phyloP scores from a whole-genome alignment of 2,329 filamentous ascomycete genomes.

The Neurospora crassa region DNA sequence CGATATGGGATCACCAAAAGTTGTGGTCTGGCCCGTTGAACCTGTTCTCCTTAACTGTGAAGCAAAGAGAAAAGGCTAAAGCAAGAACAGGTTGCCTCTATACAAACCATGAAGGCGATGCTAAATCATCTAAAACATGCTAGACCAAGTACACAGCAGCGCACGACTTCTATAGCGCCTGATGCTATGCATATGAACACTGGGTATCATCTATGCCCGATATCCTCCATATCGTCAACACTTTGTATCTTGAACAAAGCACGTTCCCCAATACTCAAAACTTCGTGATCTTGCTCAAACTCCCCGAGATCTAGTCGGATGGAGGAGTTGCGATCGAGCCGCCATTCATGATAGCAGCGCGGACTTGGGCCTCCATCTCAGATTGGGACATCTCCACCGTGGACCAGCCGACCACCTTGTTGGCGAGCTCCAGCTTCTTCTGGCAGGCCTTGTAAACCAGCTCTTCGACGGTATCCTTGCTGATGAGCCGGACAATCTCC shows the following conservation, averaged over 20 bases:
- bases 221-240: background rate
- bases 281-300: background rate
- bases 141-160: background rate
- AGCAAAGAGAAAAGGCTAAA: background rate
- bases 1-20: background rate
- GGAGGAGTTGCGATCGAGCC: conserved; percentile 12
- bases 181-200: background rate
- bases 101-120: background rate
- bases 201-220: background rate
- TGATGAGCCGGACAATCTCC: conserved; percentile 80
- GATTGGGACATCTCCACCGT: conserved; percentile 16
- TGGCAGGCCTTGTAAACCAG: conserved; percentile 84
- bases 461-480: conserved; percentile 77
- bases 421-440: conserved; percentile 84
- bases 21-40: background rate
- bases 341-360: conserved; percentile 13
- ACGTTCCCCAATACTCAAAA: background rate
- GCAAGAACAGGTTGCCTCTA: background rate
- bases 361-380: conserved; percentile 20
- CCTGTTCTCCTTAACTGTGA: background rate
- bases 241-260: background rate
- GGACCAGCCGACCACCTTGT: conserved; percentile 39
- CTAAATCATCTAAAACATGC: background rate
- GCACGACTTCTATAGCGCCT: background rate
- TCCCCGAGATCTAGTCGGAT: background rate